Percentiles rank a stretch among this genome's conserved stretches.
Conservation (phyloP, 2,329 filamentous ascomycete species). For the Xylariaceae sp. region DNA sequence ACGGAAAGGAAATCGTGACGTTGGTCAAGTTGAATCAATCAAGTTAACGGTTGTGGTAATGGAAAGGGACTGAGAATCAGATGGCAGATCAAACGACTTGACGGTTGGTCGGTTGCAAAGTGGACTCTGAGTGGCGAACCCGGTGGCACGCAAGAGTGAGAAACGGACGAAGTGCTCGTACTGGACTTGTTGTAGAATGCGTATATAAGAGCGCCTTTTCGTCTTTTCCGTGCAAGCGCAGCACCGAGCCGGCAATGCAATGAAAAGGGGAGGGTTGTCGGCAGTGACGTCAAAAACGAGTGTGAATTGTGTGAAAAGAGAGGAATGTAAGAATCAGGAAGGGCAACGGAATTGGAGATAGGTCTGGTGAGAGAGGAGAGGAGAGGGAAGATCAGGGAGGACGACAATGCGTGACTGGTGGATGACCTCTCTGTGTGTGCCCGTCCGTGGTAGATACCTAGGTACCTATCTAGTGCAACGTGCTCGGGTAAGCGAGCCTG, state of each 20-base stretch:
- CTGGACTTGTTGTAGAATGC: not conserved
- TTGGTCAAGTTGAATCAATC: constrained; percentile 1
- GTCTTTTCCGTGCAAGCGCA: constrained; percentile 3
- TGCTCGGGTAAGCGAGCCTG: too few relatives aligned
- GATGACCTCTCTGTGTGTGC: too few relatives aligned
- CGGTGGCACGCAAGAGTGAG: constrained; percentile 1
- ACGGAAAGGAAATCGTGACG: not conserved
- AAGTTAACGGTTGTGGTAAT: not conserved
- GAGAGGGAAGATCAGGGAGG: constrained; percentile 3
- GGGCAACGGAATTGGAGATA: not conserved
- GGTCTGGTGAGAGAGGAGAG: constrained; percentile 8
- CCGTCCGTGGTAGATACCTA: too few relatives aligned
- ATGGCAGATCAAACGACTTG: not conserved
- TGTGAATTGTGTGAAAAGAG: constrained; percentile 8
- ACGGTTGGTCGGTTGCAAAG: not conserved
- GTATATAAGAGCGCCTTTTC: not conserved
- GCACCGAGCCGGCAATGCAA: constrained; percentile 1
- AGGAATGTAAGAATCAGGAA: not conserved
- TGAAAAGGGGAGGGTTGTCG: not conserved
- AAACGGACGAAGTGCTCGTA: constrained; percentile 2
- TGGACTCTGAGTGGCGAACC: not conserved
- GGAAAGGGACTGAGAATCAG: not conserved
- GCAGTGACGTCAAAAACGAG: constrained; percentile 14
- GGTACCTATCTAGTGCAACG: too few relatives aligned
- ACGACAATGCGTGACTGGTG: not conserved